Evolutionary conservation across 768 basidiomycete genomes (phyloP).

Genomic region (Leccinum boreale): DNA sequence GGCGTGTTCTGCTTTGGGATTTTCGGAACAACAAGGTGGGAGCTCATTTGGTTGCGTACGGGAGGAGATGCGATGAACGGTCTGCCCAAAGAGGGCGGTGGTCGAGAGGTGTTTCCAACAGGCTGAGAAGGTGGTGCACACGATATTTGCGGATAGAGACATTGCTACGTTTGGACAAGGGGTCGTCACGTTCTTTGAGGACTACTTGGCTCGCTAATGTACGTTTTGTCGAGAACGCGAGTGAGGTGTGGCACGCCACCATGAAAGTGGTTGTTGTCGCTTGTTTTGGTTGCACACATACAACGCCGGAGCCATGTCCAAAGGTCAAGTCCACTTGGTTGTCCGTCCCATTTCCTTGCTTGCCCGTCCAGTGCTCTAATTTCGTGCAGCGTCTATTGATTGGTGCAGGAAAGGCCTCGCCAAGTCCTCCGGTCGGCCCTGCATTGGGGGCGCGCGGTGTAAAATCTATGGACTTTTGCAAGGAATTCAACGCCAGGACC

Average conservation of each 20-base stretch:
- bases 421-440: slow-evolving; percentile 94
- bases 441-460: slow-evolving; percentile 97
- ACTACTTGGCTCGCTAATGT: slow-evolving; percentile 24
- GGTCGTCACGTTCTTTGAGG: slow-evolving; percentile 38
- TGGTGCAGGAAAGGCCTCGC: slow-evolving; percentile 91
- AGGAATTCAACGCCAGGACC: slow-evolving; percentile 98
- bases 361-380: slow-evolving; percentile 9
- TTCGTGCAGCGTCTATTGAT: slow-evolving; percentile 71
- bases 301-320: slow-evolving; percentile 51
- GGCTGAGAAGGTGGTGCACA: slow-evolving; percentile 37
- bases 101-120: slow-evolving; percentile 31
- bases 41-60: slow-evolving; percentile 8
- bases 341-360: slow-evolving; percentile 42
- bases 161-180: slow-evolving; percentile 41
- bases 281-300: slow-evolving; percentile 21
- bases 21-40: slow-evolving; percentile 46
- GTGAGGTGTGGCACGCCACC: slow-evolving; percentile 15
- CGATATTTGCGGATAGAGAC: slow-evolving; percentile 37
- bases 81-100: slow-evolving; percentile 34
- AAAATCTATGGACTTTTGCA: slow-evolving; percentile 99
- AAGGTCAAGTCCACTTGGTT: slow-evolving; percentile 71
- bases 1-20: slow-evolving; percentile 46
- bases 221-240: slow-evolving; percentile 3
- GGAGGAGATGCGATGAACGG: slow-evolving; percentile 18
- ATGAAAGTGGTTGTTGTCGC: slow-evolving; percentile 6